Base-by-base conservation (phyloP, 257 asterid species). In the Jaltomata sinuosa region DNA sequence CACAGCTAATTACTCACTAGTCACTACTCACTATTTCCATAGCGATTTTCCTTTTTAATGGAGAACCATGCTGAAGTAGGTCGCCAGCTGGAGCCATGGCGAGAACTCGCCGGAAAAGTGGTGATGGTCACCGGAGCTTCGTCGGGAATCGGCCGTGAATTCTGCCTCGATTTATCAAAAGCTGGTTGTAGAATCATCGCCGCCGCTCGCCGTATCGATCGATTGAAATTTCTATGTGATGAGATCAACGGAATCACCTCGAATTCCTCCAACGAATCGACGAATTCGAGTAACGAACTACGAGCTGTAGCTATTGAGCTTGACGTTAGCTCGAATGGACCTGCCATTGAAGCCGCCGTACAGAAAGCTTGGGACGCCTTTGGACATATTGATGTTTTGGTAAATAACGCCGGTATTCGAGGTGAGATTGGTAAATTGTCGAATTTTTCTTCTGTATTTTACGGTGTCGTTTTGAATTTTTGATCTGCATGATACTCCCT, bases 71-170 rank as follows among this genome's bases (percentile, higher is more conserved):
- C 2, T 19, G 31, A 32, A 47, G 81, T 34, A 79, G 82, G 9
- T 1, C 1, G 36, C 27, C 86, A 52, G 29, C 62, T 94, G 85
- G 98, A 94, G 90, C 96, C 97, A 81, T 91, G 98, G 98, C 50
- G 55, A 7, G 87, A 85, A 71, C 85, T 93, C 81, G 62, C 77
- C 3, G 92, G 85, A 85, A 94, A 93, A 67, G 88, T 93, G 36
- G 98, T 95, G 81, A 74, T 94, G 91, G 91, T 95, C 38, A 95
- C 98, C 67, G 98, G 98, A 53, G 95, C 98, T 1, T 95, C 98
- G 1, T 92, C 98, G 9, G 98, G 98, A 5, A 86, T 94, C 9
- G 98, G 98, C 36, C 89, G 94, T 6, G 93, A 88, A 14, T 87
- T 90, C 86, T 92, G 96, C 85, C 80, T 94, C 53, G 93, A 95